Evolutionary conservation across 78 protist genomes (phyloP).

Genomic region (Chrysochromulina tobinii): DNA sequence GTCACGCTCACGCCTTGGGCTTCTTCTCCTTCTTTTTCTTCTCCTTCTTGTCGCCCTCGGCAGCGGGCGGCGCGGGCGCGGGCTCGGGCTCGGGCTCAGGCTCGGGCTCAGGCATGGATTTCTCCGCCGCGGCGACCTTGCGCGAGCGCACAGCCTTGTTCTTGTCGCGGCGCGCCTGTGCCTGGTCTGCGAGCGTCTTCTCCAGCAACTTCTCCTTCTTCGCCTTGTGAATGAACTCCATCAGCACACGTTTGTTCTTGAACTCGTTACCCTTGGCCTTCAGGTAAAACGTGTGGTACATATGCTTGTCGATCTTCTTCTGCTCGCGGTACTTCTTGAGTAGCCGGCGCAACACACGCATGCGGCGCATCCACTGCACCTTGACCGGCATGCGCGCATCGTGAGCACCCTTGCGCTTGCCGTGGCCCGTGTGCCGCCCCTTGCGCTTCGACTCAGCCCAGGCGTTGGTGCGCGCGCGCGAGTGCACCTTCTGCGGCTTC

Average conservation of each 20-base stretch:
- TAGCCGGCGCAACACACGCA: constrained; percentile 97
- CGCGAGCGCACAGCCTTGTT: constrained; percentile 39
- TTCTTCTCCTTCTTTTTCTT: too few species aligned
- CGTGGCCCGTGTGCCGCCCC: constrained; percentile 92
- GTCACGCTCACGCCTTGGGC: too few species aligned
- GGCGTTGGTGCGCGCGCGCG: constrained; percentile 86
- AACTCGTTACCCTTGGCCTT: constrained; percentile 98
- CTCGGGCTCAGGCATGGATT: not conserved
- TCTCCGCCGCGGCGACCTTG: not conserved
- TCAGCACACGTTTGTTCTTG: constrained; percentile 97
- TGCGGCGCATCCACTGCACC: constrained; percentile 96
- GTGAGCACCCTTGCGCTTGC: constrained; percentile 96
- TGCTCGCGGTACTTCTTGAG: constrained; percentile 94
- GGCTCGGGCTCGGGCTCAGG: too few species aligned
- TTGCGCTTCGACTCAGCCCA: constrained; percentile 85
- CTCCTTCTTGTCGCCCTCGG: too few species aligned
- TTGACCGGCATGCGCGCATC: constrained; percentile 98
- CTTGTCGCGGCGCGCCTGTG: constrained; percentile 91
- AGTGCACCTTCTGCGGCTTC: constrained; percentile 85
- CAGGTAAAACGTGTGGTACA: constrained; percentile 94
- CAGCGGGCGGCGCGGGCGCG: too few species aligned
- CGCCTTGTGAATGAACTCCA: constrained; percentile 89
- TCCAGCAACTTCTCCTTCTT: constrained; percentile 86
- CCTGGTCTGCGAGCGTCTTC: constrained; percentile 85
- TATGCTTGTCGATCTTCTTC: constrained; percentile 72